Conservation (phyloP, 495 filamentous ascomycete species). For the Hypoxylon rickii region DNA sequence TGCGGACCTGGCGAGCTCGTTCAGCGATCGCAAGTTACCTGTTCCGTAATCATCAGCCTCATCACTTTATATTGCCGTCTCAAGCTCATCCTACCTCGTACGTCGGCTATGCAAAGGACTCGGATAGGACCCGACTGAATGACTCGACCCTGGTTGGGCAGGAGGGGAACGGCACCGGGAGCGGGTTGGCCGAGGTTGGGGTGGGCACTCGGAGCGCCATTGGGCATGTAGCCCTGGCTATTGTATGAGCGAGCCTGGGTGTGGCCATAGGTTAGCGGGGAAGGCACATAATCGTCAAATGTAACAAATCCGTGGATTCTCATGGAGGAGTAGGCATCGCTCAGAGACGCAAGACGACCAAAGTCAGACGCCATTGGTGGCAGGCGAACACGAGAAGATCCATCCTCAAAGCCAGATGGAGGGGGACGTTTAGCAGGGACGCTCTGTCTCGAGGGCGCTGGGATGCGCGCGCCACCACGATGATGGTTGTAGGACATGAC, state of each 20-base stretch:
- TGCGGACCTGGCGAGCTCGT: conserved; percentile 91
- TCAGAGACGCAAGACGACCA: too few species aligned
- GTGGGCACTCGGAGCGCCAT: conserved; percentile 54
- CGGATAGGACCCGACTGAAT: conserved; percentile 83
- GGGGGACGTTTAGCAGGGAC: background rate
- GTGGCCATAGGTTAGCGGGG: conserved; percentile 28
- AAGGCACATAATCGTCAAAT: background rate
- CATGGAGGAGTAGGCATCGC: background rate
- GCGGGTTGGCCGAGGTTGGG: conserved; percentile 42
- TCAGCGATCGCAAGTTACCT: conserved; percentile 95
- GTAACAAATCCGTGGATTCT: background rate
- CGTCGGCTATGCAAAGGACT: conserved; percentile 95
- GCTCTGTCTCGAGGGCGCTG: background rate
- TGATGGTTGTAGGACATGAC: background rate
- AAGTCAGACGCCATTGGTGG: background rate
- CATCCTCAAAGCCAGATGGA: background rate
- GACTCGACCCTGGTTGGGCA: conserved; percentile 65
- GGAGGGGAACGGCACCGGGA: conserved; percentile 58
- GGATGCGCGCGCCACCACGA: background rate
- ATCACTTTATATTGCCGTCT: background rate
- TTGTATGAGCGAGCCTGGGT: conserved; percentile 51
- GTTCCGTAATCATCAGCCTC: conserved; percentile 22
- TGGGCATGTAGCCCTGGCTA: conserved; percentile 56
- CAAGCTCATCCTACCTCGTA: conserved; percentile 72
- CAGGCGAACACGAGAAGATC: background rate